phyloP scores from a whole-genome alignment of 2,329 filamentous ascomycete genomes.

The Pyrenophora seminiperda region DNA sequence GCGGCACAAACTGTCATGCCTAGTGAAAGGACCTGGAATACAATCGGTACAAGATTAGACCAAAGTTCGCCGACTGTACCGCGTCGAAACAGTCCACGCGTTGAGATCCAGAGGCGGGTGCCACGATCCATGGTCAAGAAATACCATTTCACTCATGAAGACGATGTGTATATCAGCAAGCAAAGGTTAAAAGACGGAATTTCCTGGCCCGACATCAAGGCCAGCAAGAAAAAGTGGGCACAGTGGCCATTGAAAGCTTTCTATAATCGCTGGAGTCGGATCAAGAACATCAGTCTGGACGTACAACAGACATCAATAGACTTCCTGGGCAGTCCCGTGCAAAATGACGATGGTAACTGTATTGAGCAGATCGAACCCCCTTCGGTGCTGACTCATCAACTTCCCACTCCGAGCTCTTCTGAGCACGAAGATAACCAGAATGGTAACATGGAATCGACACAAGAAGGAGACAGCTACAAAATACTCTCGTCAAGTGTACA shows the following conservation, averaged over 20 bases:
- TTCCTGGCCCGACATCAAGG: constrained; percentile 32
- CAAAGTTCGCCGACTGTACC: background rate
- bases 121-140: background rate
- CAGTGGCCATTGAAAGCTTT: constrained; percentile 23
- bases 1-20: background rate
- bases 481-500: constrained; percentile 24
- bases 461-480: background rate
- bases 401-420: constrained; percentile 40
- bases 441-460: background rate
- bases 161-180: constrained; percentile 46
- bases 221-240: constrained; percentile 27
- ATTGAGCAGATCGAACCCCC: constrained; percentile 1
- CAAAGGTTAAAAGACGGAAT: constrained; percentile 32
- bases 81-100: constrained; percentile 21
- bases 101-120: constrained; percentile 14
- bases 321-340: background rate
- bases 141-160: constrained; percentile 39
- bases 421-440: constrained; percentile 18
- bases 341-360: background rate
- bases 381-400: constrained; percentile 19
- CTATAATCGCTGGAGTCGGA: constrained; percentile 19
- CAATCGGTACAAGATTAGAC: background rate
- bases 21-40: background rate
- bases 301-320: background rate
- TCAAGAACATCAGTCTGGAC: constrained; percentile 20